phyloP scores from a whole-genome alignment of 2,329 filamentous ascomycete species.

The Talaromyces sp. region DNA sequence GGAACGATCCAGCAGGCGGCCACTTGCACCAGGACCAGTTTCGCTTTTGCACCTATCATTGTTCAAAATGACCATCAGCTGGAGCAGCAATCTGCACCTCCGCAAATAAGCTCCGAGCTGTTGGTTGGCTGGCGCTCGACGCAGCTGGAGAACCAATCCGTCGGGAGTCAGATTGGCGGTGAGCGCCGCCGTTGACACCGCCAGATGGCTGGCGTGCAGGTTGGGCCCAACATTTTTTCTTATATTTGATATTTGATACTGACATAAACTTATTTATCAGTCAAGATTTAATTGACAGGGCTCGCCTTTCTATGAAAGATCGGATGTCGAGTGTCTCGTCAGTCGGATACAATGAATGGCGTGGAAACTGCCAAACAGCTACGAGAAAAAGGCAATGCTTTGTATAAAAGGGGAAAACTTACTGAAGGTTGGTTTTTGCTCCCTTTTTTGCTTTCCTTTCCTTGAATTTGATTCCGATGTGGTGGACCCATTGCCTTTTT shows the following conservation, averaged over 20 bases:
- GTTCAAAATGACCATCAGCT: background rate
- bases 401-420: conserved; percentile 11
- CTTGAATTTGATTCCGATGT: background rate
- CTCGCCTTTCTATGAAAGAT: background rate
- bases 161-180: background rate
- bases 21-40: background rate
- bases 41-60: background rate
- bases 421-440: conserved; percentile 10
- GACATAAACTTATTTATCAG: background rate
- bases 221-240: background rate
- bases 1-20: background rate
- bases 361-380: background rate
- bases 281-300: background rate
- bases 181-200: background rate
- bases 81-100: background rate
- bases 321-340: background rate
- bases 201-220: background rate
- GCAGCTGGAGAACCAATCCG: background rate
- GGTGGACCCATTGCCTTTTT: background rate
- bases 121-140: background rate
- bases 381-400: conserved; percentile 10
- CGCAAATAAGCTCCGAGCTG: background rate
- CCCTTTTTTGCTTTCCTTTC: background rate
- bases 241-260: background rate
- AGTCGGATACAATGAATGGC: conserved; percentile 4